phyloP scores from a whole-genome alignment of 176 grass and related monocot species.

The Raddia distichophylla region DNA sequence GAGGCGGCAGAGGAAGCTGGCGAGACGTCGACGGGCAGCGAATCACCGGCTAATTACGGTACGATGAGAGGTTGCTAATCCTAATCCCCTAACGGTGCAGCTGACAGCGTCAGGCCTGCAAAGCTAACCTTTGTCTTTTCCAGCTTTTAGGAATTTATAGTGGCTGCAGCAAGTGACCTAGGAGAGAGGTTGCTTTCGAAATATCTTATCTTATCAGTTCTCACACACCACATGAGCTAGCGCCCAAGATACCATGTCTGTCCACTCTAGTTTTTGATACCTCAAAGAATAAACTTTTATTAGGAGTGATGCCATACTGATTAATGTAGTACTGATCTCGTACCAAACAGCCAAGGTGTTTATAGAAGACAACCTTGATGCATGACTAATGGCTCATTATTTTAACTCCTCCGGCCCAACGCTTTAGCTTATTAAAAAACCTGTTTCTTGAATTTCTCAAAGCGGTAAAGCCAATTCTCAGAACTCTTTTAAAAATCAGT shows the following conservation, averaged over 20 bases:
- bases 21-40: background rate
- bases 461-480: too few species aligned
- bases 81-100: conserved; percentile 40
- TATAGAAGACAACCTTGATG: background rate
- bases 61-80: conserved; percentile 14
- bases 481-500: too few species aligned
- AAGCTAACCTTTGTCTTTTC: conserved; percentile 58
- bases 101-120: conserved; percentile 29
- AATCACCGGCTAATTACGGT: conserved; percentile 45
- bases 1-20: conserved; percentile 19
- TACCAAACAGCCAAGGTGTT: background rate
- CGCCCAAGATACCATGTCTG: background rate
- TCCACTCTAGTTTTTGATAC: conserved; percentile 10
- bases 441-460: too few species aligned
- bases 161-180: conserved; percentile 6
- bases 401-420: too few species aligned
- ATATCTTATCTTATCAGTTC: background rate
- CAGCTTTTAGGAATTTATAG: conserved; percentile 20
- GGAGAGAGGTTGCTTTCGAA: conserved; percentile 29
- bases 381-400: too few species aligned
- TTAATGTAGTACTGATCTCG: background rate
- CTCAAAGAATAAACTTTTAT: background rate
- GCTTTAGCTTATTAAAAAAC: too few species aligned
- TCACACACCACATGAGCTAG: background rate
- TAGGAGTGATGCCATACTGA: background rate